A percentile compares a stretch with the other conserved stretches of the same genome.
These are phyloP conservation scores for Eimeria acervulina DNA, from an alignment of 169 alveolate genomes.

Conservation along the genomic window DNA sequence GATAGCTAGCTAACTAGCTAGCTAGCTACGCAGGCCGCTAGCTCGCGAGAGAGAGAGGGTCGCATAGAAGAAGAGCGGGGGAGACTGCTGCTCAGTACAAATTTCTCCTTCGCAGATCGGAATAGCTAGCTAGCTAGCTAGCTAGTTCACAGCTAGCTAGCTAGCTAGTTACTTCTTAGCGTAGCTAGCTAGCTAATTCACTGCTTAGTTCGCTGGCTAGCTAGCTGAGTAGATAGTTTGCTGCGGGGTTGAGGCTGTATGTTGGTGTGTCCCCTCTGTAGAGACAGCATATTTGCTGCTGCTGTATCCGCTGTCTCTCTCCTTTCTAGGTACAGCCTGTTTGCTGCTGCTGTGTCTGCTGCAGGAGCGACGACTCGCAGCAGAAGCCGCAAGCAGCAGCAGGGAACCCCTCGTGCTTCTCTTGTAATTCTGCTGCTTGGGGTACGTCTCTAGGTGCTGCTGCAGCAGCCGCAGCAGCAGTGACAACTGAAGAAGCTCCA, in stretches of 20 bases:
- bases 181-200: not conserved
- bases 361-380: slow-evolving; percentile 75
- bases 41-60: too few species aligned
- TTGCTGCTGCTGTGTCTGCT: too few species aligned
- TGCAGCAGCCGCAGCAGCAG: slow-evolving; percentile 71
- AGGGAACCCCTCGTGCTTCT: slow-evolving; percentile 1
- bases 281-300: too few species aligned
- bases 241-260: not conserved
- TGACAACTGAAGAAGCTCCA: slow-evolving; percentile 2
- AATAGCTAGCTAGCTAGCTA: not conserved
- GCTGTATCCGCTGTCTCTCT: too few species aligned
- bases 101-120: not conserved
- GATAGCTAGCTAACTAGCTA: not conserved
- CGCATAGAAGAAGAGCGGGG: too few species aligned
- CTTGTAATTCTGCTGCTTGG: slow-evolving; percentile 27
- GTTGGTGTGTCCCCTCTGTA: not conserved
- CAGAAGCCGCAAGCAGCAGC: slow-evolving; percentile 20
- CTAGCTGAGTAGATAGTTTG: not conserved
- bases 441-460: slow-evolving; percentile 48
- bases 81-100: too few species aligned
- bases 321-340: too few species aligned
- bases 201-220: not conserved
- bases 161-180: not conserved
- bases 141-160: not conserved
- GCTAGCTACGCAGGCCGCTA: not conserved